Evolutionary conservation across 805 yeast genomes (phyloP), one percentile per base, ranked within the genome.

Genomic region (Myxozyma lipomycoides): DNA sequence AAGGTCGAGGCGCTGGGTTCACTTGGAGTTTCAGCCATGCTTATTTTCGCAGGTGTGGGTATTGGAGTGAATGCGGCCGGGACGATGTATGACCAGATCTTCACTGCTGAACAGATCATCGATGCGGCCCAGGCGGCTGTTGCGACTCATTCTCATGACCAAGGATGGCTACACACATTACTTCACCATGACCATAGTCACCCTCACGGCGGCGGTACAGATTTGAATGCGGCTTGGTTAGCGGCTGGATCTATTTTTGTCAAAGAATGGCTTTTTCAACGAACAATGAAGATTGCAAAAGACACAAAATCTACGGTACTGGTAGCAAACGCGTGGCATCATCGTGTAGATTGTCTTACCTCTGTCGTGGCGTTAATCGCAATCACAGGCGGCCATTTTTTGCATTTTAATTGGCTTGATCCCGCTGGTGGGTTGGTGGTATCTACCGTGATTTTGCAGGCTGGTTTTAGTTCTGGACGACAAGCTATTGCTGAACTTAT

Each of bases 281-380:
- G 87, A 10, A 93, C 98, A 0, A 77, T 83, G 69, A 79, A 81
- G 54, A 81, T 93, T 21, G 98, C 97, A 1, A 73, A 74, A 43
- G 73, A 77, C 54, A 78, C 87, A 25, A 85, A 86, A 64, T 88
- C 96, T 0, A 87, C 88, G 56, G 98, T 93, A 2, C 74, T 93
- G 43, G 81, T 87, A 44, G 98, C 98, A 3, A 93, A 93, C 64
- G 98, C 98, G 2, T 93, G 98, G 98, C 98, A 93, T 67, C 98
- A 93, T 65, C 77, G 98, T 56, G 93, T 91, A 9, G 98, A 93
- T 65, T 84, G 95, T 0, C 67, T 93, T 61, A 95, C 98, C 0
- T 87, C 97, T 0, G 74, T 84, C 21, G 98, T 91, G 5, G 97
- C 98, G 0, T 76, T 91, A 19, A 77, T 82, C 3, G 89, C 98